A percentile compares a stretch with the other conserved stretches of the same genome.
Evolutionary conservation across 805 yeast species (phyloP).

Genomic region (Nakazawaea anatomiae): DNA sequence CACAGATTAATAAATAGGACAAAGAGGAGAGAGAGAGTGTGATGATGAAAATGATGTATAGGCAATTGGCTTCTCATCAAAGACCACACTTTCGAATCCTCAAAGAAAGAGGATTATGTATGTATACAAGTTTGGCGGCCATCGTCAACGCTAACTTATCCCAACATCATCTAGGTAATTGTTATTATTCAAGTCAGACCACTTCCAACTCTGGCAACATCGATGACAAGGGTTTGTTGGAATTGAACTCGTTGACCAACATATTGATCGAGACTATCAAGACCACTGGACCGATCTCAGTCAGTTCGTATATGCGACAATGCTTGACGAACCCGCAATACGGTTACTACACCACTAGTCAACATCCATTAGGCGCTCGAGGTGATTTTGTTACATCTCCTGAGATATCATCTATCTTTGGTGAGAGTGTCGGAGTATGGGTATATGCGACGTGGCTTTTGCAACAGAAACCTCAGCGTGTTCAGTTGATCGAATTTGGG

Average conservation of each 20-base stretch:
- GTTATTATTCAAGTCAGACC: too few relatives aligned
- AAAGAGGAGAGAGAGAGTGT: too few relatives aligned
- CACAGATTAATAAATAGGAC: too few relatives aligned
- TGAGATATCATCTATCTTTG: conserved; percentile 82
- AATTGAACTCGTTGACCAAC: conserved; percentile 12
- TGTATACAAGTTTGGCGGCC: not conserved
- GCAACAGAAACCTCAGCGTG: conserved; percentile 44
- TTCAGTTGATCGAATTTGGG: conserved; percentile 69
- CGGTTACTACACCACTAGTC: conserved; percentile 75
- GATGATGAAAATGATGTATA: not conserved
- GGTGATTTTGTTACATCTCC: conserved; percentile 88
- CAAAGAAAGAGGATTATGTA: not conserved
- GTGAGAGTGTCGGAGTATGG: conserved; percentile 82
- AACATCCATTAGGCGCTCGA: conserved; percentile 43
- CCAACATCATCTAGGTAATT: too few relatives aligned
- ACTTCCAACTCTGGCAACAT: too few relatives aligned
- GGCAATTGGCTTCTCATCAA: not conserved
- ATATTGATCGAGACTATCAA: conserved; percentile 44
- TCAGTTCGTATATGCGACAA: conserved; percentile 73
- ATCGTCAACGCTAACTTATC: too few relatives aligned
- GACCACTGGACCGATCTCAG: conserved; percentile 71
- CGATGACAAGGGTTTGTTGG: not conserved
- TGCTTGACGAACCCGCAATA: conserved; percentile 71
- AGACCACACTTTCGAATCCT: not conserved
- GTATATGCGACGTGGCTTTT: conserved; percentile 48